Conservation (phyloP, 805 yeast species). For the Sugiyamaella smithiae region DNA sequence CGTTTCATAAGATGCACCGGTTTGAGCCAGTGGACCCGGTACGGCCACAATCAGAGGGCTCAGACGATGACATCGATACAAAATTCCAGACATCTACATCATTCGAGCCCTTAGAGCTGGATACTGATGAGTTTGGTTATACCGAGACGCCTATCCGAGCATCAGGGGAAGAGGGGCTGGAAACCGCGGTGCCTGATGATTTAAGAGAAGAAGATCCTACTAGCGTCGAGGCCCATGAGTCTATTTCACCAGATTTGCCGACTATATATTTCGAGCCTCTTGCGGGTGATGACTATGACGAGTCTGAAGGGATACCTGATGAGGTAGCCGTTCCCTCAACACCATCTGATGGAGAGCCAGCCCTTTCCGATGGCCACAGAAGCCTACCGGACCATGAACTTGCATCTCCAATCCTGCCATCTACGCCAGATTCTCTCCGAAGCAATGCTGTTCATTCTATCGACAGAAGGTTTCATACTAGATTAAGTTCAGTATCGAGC, state of each 20-base stretch:
- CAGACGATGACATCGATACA: background rate
- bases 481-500: conserved; percentile 19
- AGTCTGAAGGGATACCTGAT: background rate
- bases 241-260: background rate
- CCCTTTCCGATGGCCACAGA: too few relatives aligned
- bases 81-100: too few relatives aligned
- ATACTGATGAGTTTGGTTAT: too few relatives aligned
- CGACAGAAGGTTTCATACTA: conserved; percentile 22
- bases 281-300: background rate
- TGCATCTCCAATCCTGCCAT: conserved; percentile 10
- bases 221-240: background rate
- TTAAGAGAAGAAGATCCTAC: too few relatives aligned
- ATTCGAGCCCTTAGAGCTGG: too few relatives aligned
- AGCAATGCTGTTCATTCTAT: conserved; percentile 16
- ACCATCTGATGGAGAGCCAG: background rate
- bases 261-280: background rate
- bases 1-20: conserved; percentile 1
- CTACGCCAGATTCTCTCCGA: conserved; percentile 16
- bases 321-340: background rate
- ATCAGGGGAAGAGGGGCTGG: too few relatives aligned
- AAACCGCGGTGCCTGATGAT: too few relatives aligned
- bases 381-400: conserved; percentile 1
- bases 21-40: background rate
- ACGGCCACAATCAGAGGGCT: background rate
- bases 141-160: too few relatives aligned